Conservation (phyloP, 805 yeast species). For the Nakazawaea peltata region DNA sequence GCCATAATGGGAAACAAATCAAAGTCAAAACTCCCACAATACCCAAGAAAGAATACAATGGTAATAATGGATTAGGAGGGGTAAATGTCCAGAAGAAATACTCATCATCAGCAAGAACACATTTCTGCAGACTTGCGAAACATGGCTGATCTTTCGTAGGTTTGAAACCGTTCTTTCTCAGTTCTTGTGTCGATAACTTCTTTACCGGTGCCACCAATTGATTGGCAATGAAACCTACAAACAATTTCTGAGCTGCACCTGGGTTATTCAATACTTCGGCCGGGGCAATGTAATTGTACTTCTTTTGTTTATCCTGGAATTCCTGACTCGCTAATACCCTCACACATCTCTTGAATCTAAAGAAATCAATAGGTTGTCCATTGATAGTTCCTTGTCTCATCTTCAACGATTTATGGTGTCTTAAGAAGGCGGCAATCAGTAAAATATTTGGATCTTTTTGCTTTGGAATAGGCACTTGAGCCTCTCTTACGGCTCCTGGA, state of each 20-base stretch:
- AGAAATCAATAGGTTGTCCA: slow-evolving; percentile 69
- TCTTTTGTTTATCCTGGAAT: slow-evolving; percentile 43
- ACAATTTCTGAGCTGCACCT: slow-evolving; percentile 51
- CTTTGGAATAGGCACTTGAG: slow-evolving; percentile 6
- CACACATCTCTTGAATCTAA: slow-evolving; percentile 75
- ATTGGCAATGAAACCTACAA: slow-evolving; percentile 61
- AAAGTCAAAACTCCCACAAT: slow-evolving; percentile 55
- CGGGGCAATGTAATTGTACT: slow-evolving; percentile 27
- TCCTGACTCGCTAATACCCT: slow-evolving; percentile 73
- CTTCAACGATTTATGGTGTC: slow-evolving; percentile 60
- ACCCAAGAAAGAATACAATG: slow-evolving; percentile 55
- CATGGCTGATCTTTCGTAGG: slow-evolving; percentile 63
- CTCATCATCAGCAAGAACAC: slow-evolving; percentile 52
- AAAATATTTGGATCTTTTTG: slow-evolving; percentile 45
- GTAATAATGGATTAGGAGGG: slow-evolving; percentile 60
- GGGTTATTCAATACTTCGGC: slow-evolving; percentile 34
- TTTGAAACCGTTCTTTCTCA: slow-evolving; percentile 51
- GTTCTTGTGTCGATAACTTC: slow-evolving; percentile 63
- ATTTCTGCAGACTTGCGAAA: slow-evolving; percentile 45
- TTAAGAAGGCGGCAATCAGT: slow-evolving; percentile 64
- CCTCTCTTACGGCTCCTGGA: background rate
- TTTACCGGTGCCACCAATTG: slow-evolving; percentile 70
- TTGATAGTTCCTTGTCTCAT: slow-evolving; percentile 76
- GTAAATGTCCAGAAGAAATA: slow-evolving; percentile 83
- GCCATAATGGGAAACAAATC: slow-evolving; percentile 93